These are phyloP conservation scores for Acanthamoeba royreba DNA, from an alignment of 208 protist genomes.

Conservation along the genomic window DNA sequence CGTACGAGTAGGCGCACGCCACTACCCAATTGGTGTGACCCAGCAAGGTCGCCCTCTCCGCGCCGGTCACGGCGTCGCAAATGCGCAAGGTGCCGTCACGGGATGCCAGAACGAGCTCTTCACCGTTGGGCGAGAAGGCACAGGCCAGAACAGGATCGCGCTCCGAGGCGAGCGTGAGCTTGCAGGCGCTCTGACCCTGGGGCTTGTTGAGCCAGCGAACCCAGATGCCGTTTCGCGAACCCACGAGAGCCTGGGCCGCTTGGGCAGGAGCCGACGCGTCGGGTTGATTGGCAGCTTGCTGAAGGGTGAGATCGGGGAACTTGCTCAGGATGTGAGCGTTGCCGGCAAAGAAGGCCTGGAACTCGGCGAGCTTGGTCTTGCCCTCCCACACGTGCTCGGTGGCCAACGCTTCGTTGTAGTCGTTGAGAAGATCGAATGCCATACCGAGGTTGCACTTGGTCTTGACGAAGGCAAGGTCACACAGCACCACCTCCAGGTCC, in stretches of 20 bases:
- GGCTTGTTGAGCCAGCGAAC: conserved; percentile 68
- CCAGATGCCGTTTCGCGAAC: neutral
- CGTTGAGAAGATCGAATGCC: conserved; percentile 58
- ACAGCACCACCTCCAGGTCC: conserved; percentile 42
- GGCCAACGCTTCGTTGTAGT: conserved; percentile 53
- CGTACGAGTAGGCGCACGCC: conserved; percentile 7
- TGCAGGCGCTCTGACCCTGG: conserved; percentile 40
- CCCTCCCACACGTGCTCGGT: conserved; percentile 14
- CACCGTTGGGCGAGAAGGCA: conserved; percentile 63
- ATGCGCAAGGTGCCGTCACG: conserved; percentile 60
- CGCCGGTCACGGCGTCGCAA: neutral
- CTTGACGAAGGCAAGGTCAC: conserved; percentile 56
- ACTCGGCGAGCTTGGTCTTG: conserved; percentile 42
- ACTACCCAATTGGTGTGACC: conserved; percentile 59
- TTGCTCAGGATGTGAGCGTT: conserved; percentile 49
- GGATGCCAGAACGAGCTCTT: conserved; percentile 52
- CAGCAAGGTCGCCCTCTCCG: conserved; percentile 54
- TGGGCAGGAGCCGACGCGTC: conserved; percentile 1
- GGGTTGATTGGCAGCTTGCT: conserved; percentile 70
- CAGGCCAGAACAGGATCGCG: conserved; percentile 40
- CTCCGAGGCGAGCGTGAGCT: conserved; percentile 46
- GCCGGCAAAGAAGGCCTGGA: conserved; percentile 53
- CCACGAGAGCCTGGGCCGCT: neutral
- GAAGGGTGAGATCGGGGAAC: conserved; percentile 55
- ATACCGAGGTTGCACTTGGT: conserved; percentile 62